Evolutionary conservation across 768 basidiomycete genomes (phyloP), one percentile per base, ranked within the genome.

Genomic region (Rhizopogon salebrosus): DNA sequence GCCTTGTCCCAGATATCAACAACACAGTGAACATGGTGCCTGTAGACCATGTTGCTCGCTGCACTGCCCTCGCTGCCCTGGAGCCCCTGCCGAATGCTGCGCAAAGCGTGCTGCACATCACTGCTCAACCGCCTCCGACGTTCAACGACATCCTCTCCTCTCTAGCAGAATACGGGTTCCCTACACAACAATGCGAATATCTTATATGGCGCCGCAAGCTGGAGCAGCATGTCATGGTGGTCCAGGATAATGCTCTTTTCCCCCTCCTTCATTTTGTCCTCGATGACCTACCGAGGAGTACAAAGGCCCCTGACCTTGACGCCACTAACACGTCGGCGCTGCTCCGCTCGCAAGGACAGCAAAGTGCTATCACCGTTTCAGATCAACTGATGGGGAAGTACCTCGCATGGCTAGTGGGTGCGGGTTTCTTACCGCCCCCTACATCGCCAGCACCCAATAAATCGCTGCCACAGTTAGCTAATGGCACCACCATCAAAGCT

Each of bases 1-100:
- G 95, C 1, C 80, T 92, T 37, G 85, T 93, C 2, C 97, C 97
- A 9, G 92, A 99, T 65, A 98, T 99, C 69, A 93, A 97, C 75
- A 99, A 99, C 71, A 88, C 92, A 1, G 80, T 99, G 63, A 99
- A 99, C 72, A 95, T 98, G 87, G 92, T 95, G 7, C 97, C 97
- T 0, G 97, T 98, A 36, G 90, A 98, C 68, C 90, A 95, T 66
- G 95, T 99, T 57, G 94, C 97, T 1, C 80, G 82, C 5, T 87
- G 91, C 63, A 83, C 84, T 4, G 72, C 88, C 0, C 75, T 90
- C 3, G 88, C 95, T 1, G 82, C 87, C 0, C 65, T 92, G 13
- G 75, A 81, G 1, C 79, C 85, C 39, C 69, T 83, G 52, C 70
- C 74, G 60, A 61, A 70, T 53, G 67, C 72, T 29, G 42, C 72